Evolutionary conservation across 768 basidiomycete genomes (phyloP), one percentile per base, ranked within the genome.

Genomic region (Termitomyces sp.): DNA sequence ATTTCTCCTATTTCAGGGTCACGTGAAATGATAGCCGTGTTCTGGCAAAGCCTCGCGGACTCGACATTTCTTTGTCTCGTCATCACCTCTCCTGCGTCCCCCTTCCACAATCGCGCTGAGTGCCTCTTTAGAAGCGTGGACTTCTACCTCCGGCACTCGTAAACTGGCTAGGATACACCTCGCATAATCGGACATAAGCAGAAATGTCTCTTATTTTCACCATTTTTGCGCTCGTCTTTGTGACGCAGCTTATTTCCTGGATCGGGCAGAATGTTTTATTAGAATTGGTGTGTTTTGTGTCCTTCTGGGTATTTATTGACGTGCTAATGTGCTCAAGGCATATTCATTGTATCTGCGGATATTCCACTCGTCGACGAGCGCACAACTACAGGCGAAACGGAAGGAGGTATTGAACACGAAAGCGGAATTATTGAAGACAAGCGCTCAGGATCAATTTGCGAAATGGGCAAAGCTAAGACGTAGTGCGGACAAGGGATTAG

Each of bases 381-480:
- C 78, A 43, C 76, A 80, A 57, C 91, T 95, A 66, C 77, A 80
- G 23, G 71, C 77, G 58, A 84, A 98, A 63, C 94, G 96, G 72
- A 73, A 80, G 8, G 86, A 94, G 54, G 82, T 98, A 30, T 77
- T 98, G 43, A 69, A 73, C 28, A 87, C 84, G 37, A 95, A 95
- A 72, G 79, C 88, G 25, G 93, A 98, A 67, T 83, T 98, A 3
- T 70, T 88, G 60, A 85, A 85, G 67, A 98, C 94, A 34, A 94
- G 91, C 64, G 90, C 94, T 17, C 97, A 98, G 68, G 95, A 98
- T 67, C 91, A 98, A 66, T 99, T 99, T 68, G 92, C 94, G 19
- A 98, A 94, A 73, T 98, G 97, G 96, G 96, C 96, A 46, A 94
- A 94, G 74, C 73, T 98, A 67, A 76, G 90, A 64, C 74, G 97